Evolutionary conservation across 1,139 yeast species (phyloP), one percentile per base, ranked within the genome.

Genomic region (Barnettozyma hawaiiensis): DNA sequence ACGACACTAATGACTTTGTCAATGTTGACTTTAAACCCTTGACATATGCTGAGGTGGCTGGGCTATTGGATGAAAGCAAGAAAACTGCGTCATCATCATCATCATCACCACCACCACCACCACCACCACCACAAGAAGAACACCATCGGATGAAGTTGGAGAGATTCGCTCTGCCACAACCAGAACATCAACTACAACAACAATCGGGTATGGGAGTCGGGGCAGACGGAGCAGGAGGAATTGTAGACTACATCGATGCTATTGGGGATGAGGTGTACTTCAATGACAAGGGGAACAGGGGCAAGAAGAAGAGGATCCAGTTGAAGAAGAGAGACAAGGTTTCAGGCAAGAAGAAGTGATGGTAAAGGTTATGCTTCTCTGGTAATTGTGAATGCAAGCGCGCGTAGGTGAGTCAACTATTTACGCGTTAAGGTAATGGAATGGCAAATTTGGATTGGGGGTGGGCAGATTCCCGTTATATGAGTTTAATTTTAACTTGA

Each of bases 261-360:
- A 37, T 41, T 14, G 32, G 26, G 21, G 41, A 41, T 23, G 44
- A 41, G 11, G 7, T 41, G 8, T 28, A 41, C 31, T 41, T 27
- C 24, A 41, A 41, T 11, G 44, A 41, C 20, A 41, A 41, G 35
- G 19, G 29, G 12, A 41, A 37, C 41, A 41, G 44, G 12, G n/a
- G 38, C 24, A 41, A 37, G 31, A 41, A 41, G 35, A 41, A 41
- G 38, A 32, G 19, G 14, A 9, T 29, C 4, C 40, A 42, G 15
- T 7, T 34, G 31, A 37, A 42, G 37, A 35, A 35, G 23, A 24
- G 19, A n/a, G 37, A 16, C 21, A 34, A 15, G 14, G 7, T 11
- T 14, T n/a, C 24, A n/a, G 26, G 27, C 5, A 22, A 23, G 21
- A 34, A 23, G 29, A 23, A 34, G 29, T 34, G 28, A 34, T n/a